A percentile compares a stretch with the other conserved stretches of the same genome.
These are phyloP conservation scores for Monosporascus ibericus DNA, from an alignment of 2,329 filamentous ascomycete species.

Conservation along the genomic window DNA sequence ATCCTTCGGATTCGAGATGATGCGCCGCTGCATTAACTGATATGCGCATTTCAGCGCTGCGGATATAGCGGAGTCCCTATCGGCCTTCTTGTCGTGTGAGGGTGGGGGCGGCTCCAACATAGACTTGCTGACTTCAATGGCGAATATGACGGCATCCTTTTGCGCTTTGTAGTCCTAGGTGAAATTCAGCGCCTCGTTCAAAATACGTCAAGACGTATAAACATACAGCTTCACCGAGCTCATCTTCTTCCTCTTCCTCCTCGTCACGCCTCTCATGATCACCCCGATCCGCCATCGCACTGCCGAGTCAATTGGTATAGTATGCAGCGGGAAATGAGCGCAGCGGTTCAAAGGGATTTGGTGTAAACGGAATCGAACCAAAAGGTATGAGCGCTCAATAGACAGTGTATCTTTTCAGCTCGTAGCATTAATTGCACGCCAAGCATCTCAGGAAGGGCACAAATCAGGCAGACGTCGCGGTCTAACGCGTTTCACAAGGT, in stretches of 20 bases:
- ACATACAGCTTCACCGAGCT: slow-evolving; percentile 58
- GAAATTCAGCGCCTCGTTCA: slow-evolving; percentile 5
- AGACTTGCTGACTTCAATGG: slow-evolving; percentile 82
- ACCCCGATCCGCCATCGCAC: slow-evolving; percentile 19
- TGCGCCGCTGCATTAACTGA: slow-evolving; percentile 93
- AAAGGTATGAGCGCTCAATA: too few species aligned
- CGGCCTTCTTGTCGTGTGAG: slow-evolving; percentile 66
- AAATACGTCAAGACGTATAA: not conserved
- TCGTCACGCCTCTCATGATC: slow-evolving; percentile 51
- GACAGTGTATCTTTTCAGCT: not conserved
- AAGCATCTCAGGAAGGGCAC: not conserved
- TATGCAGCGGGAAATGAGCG: not conserved
- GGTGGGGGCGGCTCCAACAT: slow-evolving; percentile 69
- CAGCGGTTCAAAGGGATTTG: too few species aligned
- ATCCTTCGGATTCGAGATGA: slow-evolving; percentile 92
- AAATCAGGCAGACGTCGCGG: slow-evolving; percentile 21
- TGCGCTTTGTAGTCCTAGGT: slow-evolving; percentile 76
- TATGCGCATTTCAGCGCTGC: slow-evolving; percentile 93
- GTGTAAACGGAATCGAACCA: not conserved
- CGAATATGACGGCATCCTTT: slow-evolving; percentile 97
- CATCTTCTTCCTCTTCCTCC: slow-evolving; percentile 62
- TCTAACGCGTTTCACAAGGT: slow-evolving; percentile 12
- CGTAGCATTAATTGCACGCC: not conserved
- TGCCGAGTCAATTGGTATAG: not conserved
- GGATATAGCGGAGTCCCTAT: slow-evolving; percentile 69